Conservation (phyloP, 164 flowering plant genomes). For the Stephania cephalantha region DNA sequence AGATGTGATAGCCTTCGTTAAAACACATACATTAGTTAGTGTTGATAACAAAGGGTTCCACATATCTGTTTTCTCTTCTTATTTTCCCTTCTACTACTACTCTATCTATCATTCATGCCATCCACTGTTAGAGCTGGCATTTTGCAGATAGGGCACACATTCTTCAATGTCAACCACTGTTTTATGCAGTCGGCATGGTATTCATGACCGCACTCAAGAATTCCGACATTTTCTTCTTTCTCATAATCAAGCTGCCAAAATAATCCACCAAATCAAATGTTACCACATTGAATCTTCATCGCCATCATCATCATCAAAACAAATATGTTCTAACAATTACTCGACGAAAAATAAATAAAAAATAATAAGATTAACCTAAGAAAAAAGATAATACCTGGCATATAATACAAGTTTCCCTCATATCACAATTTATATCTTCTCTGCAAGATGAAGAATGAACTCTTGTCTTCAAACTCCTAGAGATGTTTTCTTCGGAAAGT, state of each 20-base stretch:
- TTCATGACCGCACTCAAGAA: slow-evolving; percentile 75
- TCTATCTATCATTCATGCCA: slow-evolving; percentile 11
- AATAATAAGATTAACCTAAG: background rate
- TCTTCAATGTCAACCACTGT: slow-evolving; percentile 77
- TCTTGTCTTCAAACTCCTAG: slow-evolving; percentile 45
- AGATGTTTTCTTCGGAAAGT: slow-evolving; percentile 51
- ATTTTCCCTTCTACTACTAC: background rate
- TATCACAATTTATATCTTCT: slow-evolving; percentile 29
- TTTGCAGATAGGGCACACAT: slow-evolving; percentile 90
- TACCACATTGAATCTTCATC: background rate
- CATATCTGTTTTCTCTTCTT: background rate
- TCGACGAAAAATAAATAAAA: background rate
- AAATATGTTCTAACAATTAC: background rate
- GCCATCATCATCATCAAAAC: background rate
- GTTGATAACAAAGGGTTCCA: background rate
- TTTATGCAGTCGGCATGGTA: slow-evolving; percentile 74
- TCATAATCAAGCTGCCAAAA: slow-evolving; percentile 48
- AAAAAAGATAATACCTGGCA: slow-evolving; percentile 59
- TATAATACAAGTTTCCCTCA: slow-evolving; percentile 50
- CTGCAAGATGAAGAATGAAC: slow-evolving; percentile 24
- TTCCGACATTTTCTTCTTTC: slow-evolving; percentile 45
- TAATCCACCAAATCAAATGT: background rate
- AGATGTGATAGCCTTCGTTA: slow-evolving; percentile 8
- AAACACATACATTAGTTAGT: slow-evolving; percentile 9
- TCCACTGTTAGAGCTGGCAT: slow-evolving; percentile 39